Conservation (phyloP, 192 early-diverging fungal genomes). For the Gonapodya sp. region DNA sequence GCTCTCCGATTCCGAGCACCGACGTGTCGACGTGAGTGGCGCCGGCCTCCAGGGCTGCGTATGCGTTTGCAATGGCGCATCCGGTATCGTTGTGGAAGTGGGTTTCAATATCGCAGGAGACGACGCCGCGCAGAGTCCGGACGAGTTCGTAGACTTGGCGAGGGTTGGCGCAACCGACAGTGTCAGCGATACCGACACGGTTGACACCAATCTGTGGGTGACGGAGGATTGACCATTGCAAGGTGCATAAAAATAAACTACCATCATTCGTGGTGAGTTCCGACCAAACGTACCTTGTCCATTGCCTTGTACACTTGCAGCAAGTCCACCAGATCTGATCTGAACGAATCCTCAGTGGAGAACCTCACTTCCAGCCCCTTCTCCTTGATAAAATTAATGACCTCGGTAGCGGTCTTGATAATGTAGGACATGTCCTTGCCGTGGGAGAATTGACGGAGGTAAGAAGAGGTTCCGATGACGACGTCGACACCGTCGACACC, state of each 20-base stretch:
- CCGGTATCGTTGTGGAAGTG: constrained; percentile 99
- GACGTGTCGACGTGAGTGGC: constrained; percentile 98
- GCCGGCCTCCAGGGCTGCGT: constrained; percentile 91
- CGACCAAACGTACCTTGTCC: constrained; percentile 52
- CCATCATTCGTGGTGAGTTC: neutral
- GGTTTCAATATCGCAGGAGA: constrained; percentile 97
- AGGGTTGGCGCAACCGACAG: constrained; percentile 96
- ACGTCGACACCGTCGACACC: constrained; percentile 90
- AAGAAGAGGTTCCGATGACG: constrained; percentile 95
- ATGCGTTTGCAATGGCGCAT: constrained; percentile 96
- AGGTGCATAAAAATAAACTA: constrained; percentile 8
- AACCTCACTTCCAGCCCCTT: constrained; percentile 96
- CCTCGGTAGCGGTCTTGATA: constrained; percentile 89
- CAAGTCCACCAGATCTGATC: constrained; percentile 92
- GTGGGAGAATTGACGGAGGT: constrained; percentile 94
- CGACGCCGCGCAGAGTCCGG: constrained; percentile 84
- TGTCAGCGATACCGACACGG: constrained; percentile 98
- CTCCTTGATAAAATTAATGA: constrained; percentile 90
- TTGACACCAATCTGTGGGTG: constrained; percentile 83
- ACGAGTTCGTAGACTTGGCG: constrained; percentile 97
- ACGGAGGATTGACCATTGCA: no score
- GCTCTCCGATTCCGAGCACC: constrained; percentile 95
- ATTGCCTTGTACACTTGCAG: constrained; percentile 92
- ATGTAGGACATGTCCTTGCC: constrained; percentile 99
- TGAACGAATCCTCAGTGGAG: constrained; percentile 97